These are phyloP conservation scores for Chlorencoelia australis DNA, from an alignment of 2,329 filamentous ascomycete species.

Conservation along the genomic window DNA sequence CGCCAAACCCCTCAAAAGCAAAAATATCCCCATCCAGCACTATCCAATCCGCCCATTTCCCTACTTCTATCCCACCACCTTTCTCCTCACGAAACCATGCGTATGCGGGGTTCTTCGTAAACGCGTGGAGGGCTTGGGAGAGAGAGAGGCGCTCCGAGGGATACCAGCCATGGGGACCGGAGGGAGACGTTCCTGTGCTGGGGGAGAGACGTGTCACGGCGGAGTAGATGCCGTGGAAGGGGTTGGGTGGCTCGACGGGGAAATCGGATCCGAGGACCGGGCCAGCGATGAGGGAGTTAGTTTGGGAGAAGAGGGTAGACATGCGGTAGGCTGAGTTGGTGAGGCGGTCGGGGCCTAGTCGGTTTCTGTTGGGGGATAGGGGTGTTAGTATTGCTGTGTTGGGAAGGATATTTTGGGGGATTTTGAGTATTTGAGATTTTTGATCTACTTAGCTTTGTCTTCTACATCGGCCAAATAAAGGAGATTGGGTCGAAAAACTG, in stretches of 20 bases:
- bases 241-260: constrained; percentile 58
- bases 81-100: constrained; percentile 49
- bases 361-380: too few relatives aligned
- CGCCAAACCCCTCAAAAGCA: constrained; percentile 9
- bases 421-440: too few relatives aligned
- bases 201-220: constrained; percentile 53
- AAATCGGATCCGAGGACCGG: constrained; percentile 60
- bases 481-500: too few relatives aligned
- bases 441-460: too few relatives aligned
- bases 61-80: constrained; percentile 48
- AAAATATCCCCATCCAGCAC: constrained; percentile 52
- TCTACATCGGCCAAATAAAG: too few relatives aligned
- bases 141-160: constrained; percentile 46
- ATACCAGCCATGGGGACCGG: constrained; percentile 46
- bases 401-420: too few relatives aligned
- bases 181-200: constrained; percentile 40
- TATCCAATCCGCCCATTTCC: constrained; percentile 59
- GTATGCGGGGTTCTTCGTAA: constrained; percentile 49
- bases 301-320: constrained; percentile 43
- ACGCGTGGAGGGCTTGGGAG: constrained; percentile 50
- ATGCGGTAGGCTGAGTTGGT: constrained; percentile 53
- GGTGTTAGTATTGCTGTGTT: too few relatives aligned
- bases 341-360: constrained; percentile 48
- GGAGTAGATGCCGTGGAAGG: constrained; percentile 60
- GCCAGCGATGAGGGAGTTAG: constrained; percentile 13